phyloP scores from a whole-genome alignment of 306 rosid species.

The Cicer cuneatum region DNA sequence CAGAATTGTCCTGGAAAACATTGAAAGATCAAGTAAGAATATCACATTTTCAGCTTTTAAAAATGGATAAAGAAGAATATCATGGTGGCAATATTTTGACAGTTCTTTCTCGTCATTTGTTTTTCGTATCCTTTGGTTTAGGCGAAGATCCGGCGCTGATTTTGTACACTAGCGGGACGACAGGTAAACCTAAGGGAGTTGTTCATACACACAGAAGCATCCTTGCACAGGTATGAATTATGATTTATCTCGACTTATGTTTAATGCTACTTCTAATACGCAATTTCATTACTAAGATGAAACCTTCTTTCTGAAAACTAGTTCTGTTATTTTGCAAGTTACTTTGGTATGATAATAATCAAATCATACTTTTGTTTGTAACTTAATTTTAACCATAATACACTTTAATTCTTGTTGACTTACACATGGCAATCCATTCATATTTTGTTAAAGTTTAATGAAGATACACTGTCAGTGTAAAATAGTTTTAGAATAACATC shows the following conservation, averaged over 20 bases:
- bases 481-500: too few species aligned
- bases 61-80: conserved; percentile 28
- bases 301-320: conserved; percentile 28
- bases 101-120: conserved; percentile 32
- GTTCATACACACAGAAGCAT: conserved; percentile 94
- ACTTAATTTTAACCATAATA: conserved; percentile 18
- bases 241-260: conserved; percentile 29
- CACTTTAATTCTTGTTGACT: conserved; percentile 4
- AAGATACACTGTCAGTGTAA: too few species aligned
- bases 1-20: conserved; percentile 48
- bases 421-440: neutral
- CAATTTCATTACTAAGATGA: conserved; percentile 18
- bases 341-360: conserved; percentile 17
- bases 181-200: conserved; percentile 98
- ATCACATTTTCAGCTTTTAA: conserved; percentile 15
- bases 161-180: conserved; percentile 94
- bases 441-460: too few species aligned
- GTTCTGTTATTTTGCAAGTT: conserved; percentile 22
- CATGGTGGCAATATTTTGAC: conserved; percentile 14
- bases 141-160: conserved; percentile 94
- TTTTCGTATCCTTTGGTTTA: conserved; percentile 50
- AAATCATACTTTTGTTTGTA: conserved; percentile 4
- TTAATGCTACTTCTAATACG: conserved; percentile 17
- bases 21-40: conserved; percentile 60
- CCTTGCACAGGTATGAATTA: conserved; percentile 68